Conservation (phyloP, 306 rosid species). For the Aeschynomene evenia region DNA sequence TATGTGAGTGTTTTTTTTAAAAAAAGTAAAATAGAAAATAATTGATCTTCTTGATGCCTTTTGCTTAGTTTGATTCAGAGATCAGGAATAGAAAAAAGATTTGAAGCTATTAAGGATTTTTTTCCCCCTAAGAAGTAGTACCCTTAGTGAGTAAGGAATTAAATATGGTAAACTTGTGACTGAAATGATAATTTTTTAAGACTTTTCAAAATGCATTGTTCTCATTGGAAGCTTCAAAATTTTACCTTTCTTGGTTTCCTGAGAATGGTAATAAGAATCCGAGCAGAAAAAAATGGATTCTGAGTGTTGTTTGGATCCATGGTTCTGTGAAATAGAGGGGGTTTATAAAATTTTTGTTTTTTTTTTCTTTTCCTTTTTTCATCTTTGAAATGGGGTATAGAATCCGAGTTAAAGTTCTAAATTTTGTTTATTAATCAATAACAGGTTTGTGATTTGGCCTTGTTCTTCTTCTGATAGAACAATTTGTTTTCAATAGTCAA, state of each 20-base stretch:
- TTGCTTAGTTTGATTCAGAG: conserved; percentile 4
- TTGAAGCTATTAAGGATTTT: not conserved
- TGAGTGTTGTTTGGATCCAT: conserved; percentile 6
- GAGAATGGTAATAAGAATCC: not conserved
- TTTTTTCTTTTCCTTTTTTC: not conserved
- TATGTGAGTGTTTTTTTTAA: not conserved
- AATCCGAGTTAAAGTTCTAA: not conserved
- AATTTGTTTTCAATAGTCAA: conserved; percentile 15
- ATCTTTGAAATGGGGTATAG: not conserved
- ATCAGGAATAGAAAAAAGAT: not conserved
- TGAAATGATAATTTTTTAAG: not conserved
- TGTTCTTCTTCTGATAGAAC: not conserved
- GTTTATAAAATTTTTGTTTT: not conserved
- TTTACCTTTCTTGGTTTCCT: not conserved
- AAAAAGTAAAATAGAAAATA: too few relatives aligned
- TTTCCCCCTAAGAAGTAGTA: not conserved
- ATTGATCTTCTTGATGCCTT: not conserved
- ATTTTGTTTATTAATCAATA: conserved; percentile 1
- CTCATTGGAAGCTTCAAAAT: not conserved
- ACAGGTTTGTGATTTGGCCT: not conserved
- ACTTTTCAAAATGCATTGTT: not conserved
- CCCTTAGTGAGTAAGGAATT: not conserved
- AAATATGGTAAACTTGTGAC: not conserved
- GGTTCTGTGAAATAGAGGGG: conserved; percentile 13
- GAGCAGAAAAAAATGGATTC: not conserved